Evolutionary conservation across 2,329 filamentous ascomycete species (phyloP).

Genomic region (Ascochyta fabae): DNA sequence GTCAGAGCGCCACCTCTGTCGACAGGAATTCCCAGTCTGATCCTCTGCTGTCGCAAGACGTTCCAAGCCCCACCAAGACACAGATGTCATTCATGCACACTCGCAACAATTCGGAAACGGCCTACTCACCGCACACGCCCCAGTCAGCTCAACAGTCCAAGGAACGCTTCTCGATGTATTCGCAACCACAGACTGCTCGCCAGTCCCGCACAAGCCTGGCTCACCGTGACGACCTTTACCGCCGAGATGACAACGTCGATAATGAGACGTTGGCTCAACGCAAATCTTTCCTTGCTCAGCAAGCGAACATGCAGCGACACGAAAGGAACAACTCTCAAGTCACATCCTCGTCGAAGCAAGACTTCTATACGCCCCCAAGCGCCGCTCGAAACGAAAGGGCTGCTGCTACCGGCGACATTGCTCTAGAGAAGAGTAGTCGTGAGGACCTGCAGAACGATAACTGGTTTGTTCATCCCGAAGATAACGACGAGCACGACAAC

Average conservation of each 20-base stretch:
- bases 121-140: slow-evolving; percentile 59
- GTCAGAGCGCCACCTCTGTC: slow-evolving; percentile 50
- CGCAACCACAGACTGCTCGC: slow-evolving; percentile 43
- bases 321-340: slow-evolving; percentile 37
- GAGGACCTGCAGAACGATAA: slow-evolving; percentile 54
- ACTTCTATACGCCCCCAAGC: slow-evolving; percentile 38
- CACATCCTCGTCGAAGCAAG: slow-evolving; percentile 38
- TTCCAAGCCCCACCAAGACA: slow-evolving; percentile 43
- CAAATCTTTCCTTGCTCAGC: slow-evolving; percentile 42
- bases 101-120: slow-evolving; percentile 67
- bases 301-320: slow-evolving; percentile 43
- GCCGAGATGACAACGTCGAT: slow-evolving; percentile 33
- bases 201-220: slow-evolving; percentile 49
- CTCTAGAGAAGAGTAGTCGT: slow-evolving; percentile 36
- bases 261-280: slow-evolving; percentile 42
- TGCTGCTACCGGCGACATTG: slow-evolving; percentile 34
- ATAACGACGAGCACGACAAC: slow-evolving; percentile 21
- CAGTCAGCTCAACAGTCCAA: slow-evolving; percentile 62
- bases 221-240: slow-evolving; percentile 39
- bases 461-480: slow-evolving; percentile 53
- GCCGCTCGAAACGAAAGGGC: slow-evolving; percentile 26
- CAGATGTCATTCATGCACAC: slow-evolving; percentile 83
- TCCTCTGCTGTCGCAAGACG: slow-evolving; percentile 36
- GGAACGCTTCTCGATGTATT: slow-evolving; percentile 54
- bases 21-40: slow-evolving; percentile 43